Conservation (phyloP, 768 basidiomycete species). For the Leucocoprinus sp. region DNA sequence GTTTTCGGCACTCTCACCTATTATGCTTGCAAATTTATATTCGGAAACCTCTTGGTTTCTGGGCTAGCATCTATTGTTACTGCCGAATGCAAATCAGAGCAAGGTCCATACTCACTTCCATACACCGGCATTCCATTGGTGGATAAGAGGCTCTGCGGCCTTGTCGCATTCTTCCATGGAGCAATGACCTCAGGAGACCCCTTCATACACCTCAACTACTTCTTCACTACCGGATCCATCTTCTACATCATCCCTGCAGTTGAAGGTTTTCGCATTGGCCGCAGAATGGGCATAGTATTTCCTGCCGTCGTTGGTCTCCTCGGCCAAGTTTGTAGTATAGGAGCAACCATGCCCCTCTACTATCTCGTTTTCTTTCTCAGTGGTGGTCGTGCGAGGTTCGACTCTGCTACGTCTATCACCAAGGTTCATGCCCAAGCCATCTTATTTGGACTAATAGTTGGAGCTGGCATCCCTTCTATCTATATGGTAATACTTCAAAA, state of each 20-base stretch:
- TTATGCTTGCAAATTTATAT: conserved; percentile 25
- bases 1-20: conserved; percentile 32
- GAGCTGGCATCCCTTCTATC: conserved; percentile 37
- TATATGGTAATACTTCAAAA: conserved; percentile 35
- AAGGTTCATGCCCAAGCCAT: conserved; percentile 44
- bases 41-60: conserved; percentile 24
- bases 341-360: conserved; percentile 38
- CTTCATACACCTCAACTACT: conserved; percentile 28
- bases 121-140: conserved; percentile 30
- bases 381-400: conserved; percentile 19
- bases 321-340: conserved; percentile 35
- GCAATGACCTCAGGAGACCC: conserved; percentile 24
- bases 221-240: conserved; percentile 24
- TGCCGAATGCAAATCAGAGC: conserved; percentile 24
- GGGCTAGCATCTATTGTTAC: conserved; percentile 21
- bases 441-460: conserved; percentile 38
- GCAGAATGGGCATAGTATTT: conserved; percentile 27
- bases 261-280: conserved; percentile 34
- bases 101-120: conserved; percentile 26
- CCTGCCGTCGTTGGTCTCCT: conserved; percentile 35
- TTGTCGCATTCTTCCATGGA: conserved; percentile 42
- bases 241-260: conserved; percentile 34
- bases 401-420: conserved; percentile 18
- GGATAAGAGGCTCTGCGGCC: conserved; percentile 33
- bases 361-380: conserved; percentile 37